These are phyloP conservation scores for Friedmanniomyces simplex DNA, from an alignment of 495 filamentous ascomycete genomes.

Conservation along the genomic window DNA sequence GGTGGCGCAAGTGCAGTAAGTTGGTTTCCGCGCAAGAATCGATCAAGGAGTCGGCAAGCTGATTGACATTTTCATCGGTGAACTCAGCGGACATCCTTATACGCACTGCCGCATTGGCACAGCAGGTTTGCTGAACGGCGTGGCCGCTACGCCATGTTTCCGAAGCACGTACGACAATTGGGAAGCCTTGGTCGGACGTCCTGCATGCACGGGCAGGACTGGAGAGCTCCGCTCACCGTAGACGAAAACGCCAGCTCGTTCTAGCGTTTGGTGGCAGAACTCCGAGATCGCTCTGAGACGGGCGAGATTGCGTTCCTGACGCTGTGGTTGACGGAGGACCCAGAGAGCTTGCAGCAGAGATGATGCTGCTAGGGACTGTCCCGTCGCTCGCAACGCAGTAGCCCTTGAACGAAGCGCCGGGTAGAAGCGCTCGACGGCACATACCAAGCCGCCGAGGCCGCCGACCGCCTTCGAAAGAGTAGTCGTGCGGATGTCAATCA, in stretches of 20 bases:
- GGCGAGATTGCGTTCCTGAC: not conserved
- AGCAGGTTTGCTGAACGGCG: not conserved
- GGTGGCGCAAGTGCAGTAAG: not conserved
- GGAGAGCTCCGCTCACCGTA: not conserved
- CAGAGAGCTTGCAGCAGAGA: not conserved
- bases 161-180: not conserved
- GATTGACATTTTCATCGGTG: not conserved
- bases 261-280: not conserved
- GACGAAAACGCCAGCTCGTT: not conserved
- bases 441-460: not conserved
- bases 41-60: not conserved
- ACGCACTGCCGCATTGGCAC: not conserved
- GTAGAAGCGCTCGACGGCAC: not conserved
- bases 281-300: not conserved
- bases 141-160: not conserved
- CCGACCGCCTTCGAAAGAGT: constrained; percentile 3
- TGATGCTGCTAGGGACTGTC: not conserved
- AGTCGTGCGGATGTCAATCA: not conserved
- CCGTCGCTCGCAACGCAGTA: not conserved
- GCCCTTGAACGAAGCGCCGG: not conserved
- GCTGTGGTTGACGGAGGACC: not conserved
- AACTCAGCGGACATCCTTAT: not conserved
- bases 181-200: not conserved
- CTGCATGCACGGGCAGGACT: not conserved
- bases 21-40: not conserved